Percentiles rank a stretch among this genome's conserved stretches.
Conservation (phyloP, 345 rosid species). For the Cardamine resedifolia region DNA sequence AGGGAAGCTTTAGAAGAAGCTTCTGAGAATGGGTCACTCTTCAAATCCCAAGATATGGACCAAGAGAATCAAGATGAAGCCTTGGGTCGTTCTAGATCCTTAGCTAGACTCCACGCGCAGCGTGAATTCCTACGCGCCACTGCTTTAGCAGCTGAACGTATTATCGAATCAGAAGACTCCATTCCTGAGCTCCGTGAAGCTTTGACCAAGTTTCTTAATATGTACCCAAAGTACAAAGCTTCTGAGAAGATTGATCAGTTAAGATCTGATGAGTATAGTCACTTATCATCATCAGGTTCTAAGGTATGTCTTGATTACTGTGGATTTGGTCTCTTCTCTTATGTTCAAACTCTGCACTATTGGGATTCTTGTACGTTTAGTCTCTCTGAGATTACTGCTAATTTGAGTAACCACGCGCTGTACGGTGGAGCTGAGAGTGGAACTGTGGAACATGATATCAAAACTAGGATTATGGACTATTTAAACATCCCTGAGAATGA, state of each 20-base stretch:
- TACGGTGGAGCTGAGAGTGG: constrained; percentile 82
- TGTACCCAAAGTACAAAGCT: constrained; percentile 77
- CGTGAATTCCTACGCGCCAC: constrained; percentile 80
- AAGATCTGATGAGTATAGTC: constrained; percentile 67
- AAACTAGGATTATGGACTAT: constrained; percentile 78
- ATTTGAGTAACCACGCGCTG: constrained; percentile 80
- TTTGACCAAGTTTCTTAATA: constrained; percentile 63
- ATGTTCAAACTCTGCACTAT: constrained; percentile 59
- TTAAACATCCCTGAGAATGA: constrained; percentile 84
- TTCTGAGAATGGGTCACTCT: constrained; percentile 76
- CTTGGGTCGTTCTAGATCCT: constrained; percentile 75
- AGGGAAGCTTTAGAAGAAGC: constrained; percentile 91
- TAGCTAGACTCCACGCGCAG: constrained; percentile 81
- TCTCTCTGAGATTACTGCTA: constrained; percentile 83
- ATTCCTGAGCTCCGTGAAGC: constrained; percentile 63
- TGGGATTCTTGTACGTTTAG: constrained; percentile 79
- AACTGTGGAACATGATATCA: constrained; percentile 75
- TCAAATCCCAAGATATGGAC: constrained; percentile 71
- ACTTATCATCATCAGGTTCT: constrained; percentile 41
- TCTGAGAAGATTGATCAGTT: constrained; percentile 69
- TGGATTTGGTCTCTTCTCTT: constrained; percentile 85
- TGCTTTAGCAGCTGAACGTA: constrained; percentile 61
- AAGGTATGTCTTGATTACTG: constrained; percentile 97
- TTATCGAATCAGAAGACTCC: constrained; percentile 50
- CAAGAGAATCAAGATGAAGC: constrained; percentile 43